Evolutionary conservation across 805 yeast species (phyloP).

Genomic region (Komagataella pastoris): DNA sequence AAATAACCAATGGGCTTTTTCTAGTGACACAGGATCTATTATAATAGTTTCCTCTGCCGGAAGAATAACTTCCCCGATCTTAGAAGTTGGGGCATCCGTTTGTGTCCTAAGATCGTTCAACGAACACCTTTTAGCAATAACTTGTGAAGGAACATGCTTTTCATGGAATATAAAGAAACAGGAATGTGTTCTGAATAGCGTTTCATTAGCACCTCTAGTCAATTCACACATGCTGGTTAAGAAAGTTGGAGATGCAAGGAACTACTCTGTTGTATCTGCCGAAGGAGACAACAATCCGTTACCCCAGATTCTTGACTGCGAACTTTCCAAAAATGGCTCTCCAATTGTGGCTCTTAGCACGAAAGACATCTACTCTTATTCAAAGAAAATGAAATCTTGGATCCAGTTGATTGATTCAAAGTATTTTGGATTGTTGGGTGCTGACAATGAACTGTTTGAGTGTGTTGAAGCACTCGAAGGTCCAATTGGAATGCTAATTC

Average conservation of each 20-base stretch:
- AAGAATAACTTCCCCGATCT: constrained; percentile 26
- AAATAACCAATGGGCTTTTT: constrained; percentile 32
- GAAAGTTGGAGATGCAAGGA: constrained; percentile 2
- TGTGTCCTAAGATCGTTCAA: constrained; percentile 22
- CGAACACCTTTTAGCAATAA: constrained; percentile 26
- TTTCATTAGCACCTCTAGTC: constrained; percentile 41
- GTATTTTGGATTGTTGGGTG: constrained; percentile 7
- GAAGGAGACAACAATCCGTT: constrained; percentile 9
- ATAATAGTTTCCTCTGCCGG: constrained; percentile 30
- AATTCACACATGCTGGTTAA: constrained; percentile 19
- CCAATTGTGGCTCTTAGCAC: constrained; percentile 27
- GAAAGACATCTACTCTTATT: constrained; percentile 27
- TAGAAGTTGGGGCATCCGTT: constrained; percentile 38
- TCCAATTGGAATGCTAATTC: neutral
- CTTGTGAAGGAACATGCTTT: constrained; percentile 35
- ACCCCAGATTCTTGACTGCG: constrained; percentile 16
- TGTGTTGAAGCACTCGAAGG: neutral
- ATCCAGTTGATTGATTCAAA: constrained; percentile 27
- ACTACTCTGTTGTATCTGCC: constrained; percentile 11
- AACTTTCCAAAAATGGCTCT: constrained; percentile 23
- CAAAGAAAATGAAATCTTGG: constrained; percentile 32
- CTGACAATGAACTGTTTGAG: neutral
- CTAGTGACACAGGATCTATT: constrained; percentile 47
- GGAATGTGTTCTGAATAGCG: constrained; percentile 22
- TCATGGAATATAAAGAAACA: constrained; percentile 30